Conservation (phyloP, 352 stramenopile species). For the Peronospora destructor region DNA sequence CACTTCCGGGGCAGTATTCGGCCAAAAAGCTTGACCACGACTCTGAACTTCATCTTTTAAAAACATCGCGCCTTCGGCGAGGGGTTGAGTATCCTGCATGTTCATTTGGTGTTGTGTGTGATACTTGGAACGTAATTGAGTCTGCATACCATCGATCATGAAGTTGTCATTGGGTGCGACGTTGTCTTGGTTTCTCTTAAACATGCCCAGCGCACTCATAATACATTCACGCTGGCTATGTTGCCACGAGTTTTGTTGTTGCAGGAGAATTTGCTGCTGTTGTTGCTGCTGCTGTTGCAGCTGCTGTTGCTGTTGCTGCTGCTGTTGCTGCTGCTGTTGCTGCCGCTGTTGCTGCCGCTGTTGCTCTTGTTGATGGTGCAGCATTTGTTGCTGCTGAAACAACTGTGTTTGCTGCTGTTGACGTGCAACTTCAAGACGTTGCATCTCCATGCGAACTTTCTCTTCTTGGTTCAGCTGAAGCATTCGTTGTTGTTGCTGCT, state of each 20-base stretch:
- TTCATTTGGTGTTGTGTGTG: slow-evolving; percentile 35
- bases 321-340: slow-evolving; percentile 54
- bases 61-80: slow-evolving; percentile 29
- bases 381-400: slow-evolving; percentile 54
- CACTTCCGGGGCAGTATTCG: slow-evolving; percentile 16
- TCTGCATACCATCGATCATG: slow-evolving; percentile 31
- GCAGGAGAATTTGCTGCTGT: slow-evolving; percentile 58
- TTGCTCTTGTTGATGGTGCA: slow-evolving; percentile 61
- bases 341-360: slow-evolving; percentile 56
- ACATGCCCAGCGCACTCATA: slow-evolving; percentile 69
- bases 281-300: slow-evolving; percentile 65
- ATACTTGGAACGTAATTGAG: slow-evolving; percentile 50
- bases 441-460: slow-evolving; percentile 80
- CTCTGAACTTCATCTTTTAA: slow-evolving; percentile 23
- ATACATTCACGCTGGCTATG: slow-evolving; percentile 66
- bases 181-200: slow-evolving; percentile 36
- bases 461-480: slow-evolving; percentile 47
- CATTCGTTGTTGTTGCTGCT: slow-evolving; percentile 71
- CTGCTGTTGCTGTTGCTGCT: slow-evolving; percentile 60
- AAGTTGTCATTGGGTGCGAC: slow-evolving; percentile 29
- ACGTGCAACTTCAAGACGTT: slow-evolving; percentile 61
- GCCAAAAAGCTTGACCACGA: slow-evolving; percentile 30
- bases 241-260: slow-evolving; percentile 77
- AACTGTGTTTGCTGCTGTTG: slow-evolving; percentile 68
- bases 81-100: slow-evolving; percentile 13